Evolutionary conservation across 306 rosid species (phyloP), one percentile per base, ranked within the genome.

Genomic region (Quercus aquifolioides): DNA sequence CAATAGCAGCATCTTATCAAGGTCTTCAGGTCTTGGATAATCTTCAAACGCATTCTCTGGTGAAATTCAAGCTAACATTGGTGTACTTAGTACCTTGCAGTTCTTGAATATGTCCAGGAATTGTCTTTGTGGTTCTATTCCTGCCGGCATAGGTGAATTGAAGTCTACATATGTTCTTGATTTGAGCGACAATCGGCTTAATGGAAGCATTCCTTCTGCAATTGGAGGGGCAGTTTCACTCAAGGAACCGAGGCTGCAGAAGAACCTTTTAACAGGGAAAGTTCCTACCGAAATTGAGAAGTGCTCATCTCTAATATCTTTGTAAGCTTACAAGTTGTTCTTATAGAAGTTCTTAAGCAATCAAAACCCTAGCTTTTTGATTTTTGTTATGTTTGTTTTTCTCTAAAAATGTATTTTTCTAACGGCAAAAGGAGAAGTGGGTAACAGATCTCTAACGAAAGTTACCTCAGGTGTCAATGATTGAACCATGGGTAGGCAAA

Each of bases 131-230:
- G 99, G 99, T 52, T 59, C 89, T 20, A 84, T 95, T 81, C 99
- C 99, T 5, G 60, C 70, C 21, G 80, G 90, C 60, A 84, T 95
- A 9, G 97, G 94, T 57, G 86, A 90, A 21, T 88, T 93, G 25
- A 95, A 88, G 83, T 79, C 88, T 17, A 75, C 86, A 30, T 82
- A 77, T 82, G 76, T 85, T 74, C 79, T 93, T 83, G 99, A 95
- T 82, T 82, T 95, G 69, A 95, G 98, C 77, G 69, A 65, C 55
- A 95, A 95, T 87, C 64, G 84, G 62, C 86, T 95, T 38, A 89
- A 87, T 82, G 98, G 97, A 84, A 92, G 88, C 81, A 88, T 95
- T 81, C 99, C 98, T 59, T 63, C 81, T 82, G 97, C 91, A 77
- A 89, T 95, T 73, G 94, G 86, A 82, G 90, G 91, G 43, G 90